phyloP scores from a whole-genome alignment of 768 basidiomycete genomes.

The Termitomyces sp. region DNA sequence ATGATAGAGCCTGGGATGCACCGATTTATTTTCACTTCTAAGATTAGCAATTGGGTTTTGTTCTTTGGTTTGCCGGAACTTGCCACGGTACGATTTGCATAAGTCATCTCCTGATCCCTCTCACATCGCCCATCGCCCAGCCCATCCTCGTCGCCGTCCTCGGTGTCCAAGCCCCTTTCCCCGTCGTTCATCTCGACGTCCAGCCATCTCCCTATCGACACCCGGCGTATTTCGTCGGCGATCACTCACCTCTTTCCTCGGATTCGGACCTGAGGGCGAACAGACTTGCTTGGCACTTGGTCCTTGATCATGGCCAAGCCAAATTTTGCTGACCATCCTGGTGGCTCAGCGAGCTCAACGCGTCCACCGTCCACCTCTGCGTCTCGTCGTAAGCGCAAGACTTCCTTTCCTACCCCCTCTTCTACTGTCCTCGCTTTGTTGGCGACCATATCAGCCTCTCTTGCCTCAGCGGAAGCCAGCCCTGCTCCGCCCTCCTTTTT shows the following conservation, averaged over 20 bases:
- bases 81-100: neutral
- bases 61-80: slow-evolving; percentile 12
- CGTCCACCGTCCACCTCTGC: neutral
- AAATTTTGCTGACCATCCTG: slow-evolving; percentile 26
- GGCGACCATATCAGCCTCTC: slow-evolving; percentile 46
- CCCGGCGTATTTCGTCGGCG: neutral
- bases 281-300: slow-evolving; percentile 36
- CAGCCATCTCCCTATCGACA: slow-evolving; percentile 5
- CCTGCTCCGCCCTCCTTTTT: slow-evolving; percentile 58
- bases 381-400: slow-evolving; percentile 9
- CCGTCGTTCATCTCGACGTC: slow-evolving; percentile 18
- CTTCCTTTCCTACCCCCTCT: slow-evolving; percentile 34
- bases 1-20: neutral
- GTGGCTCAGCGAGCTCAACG: slow-evolving; percentile 17
- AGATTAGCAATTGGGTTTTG: slow-evolving; percentile 10
- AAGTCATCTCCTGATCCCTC: slow-evolving; percentile 9
- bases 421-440: slow-evolving; percentile 48
- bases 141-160: slow-evolving; percentile 12
- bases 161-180: slow-evolving; percentile 12
- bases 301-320: slow-evolving; percentile 49
- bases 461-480: slow-evolving; percentile 39
- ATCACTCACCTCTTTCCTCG: neutral
- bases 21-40: slow-evolving; percentile 8
- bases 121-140: slow-evolving; percentile 7
- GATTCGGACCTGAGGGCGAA: slow-evolving; percentile 11